Base-by-base conservation (phyloP, 2,329 filamentous ascomycete genomes). In the Rhynchosporium secalis region DNA sequence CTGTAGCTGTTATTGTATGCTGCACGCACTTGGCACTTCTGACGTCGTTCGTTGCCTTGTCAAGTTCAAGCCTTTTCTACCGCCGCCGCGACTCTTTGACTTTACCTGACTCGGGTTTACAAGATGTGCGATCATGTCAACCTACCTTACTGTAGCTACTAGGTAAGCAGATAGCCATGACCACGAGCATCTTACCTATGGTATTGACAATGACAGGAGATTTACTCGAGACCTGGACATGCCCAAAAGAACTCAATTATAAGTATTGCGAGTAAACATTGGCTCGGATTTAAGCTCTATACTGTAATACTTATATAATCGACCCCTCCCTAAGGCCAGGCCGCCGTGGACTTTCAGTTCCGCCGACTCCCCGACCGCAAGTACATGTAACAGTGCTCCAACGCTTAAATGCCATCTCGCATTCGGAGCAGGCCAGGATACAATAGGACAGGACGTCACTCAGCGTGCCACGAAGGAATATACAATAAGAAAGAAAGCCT, bases 331-430 rank as follows among this genome's bases (percentile, higher is more conserved):
- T 15, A 28, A 40, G 33, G 51, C 20, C 20, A 20, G 20, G 20
- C 20, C 20, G n/a, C 36, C 40, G 40, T 61, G 58, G 58, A 61
- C 58, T 36, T 61, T 36, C 20, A 40, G 58, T 61, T 56, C 43
- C 49, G 51, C 58, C 58, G 58, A 61, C 46, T 49, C 58, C 49
- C 51, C 58, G 58, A 46, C 41, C 33, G 33, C 40, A 56, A 56
- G 20, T 20, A 20, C 20, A 20, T 20, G 20, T 20, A 20, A 20
- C 20, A 20, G 20, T 20, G 20, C 20, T 20, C 20, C 20, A 20
- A 20, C 20, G 20, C 20, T 20, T 40, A 46, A 36, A 46, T 36
- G 7, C 41, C 40, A 46, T 45, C 9, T 36, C 33, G 33, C 33
- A 36, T 36, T 36, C 33, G 33, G 33, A 36, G 5, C 33, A 20